Evolutionary conservation across 495 filamentous ascomycete species (phyloP), one percentile per base, ranked within the genome.

Genomic region (Lasiosphaeria miniovina): DNA sequence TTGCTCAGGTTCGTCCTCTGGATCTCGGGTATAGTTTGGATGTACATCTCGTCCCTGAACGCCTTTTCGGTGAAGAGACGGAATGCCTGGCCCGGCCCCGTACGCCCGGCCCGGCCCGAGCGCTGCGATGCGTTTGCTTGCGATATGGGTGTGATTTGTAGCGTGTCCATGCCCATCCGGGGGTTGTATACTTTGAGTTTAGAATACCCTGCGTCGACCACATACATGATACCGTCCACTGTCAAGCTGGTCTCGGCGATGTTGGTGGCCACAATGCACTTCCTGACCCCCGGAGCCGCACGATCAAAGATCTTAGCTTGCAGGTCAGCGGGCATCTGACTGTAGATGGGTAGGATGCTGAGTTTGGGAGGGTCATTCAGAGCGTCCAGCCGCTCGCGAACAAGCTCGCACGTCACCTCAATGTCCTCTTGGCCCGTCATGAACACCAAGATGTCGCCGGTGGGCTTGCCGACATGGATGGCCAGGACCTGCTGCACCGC

Each of bases 381-480:
- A 58, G 93, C 75, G 60, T 90, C 89, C n/a, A 99, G 73, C 36
- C 95, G 79, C 67, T 99, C 94, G 48, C 88, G 90, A 31, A 96
- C 81, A 2, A 97, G 79, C 64, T 98, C 95, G 67, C 95, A 99
- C 0, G 95, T 98, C 40, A 89, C 86, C 75, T 98, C 94, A 58
- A 99, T 99, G 67, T 99, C 95, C 75, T 99, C 95, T 74, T 97
- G 93, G 36, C 95, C 95, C 3, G 95, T 99, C 95, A 99, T 99
- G 73, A 99, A 99, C 15, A 97, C 92, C 17, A 99, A 80, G 57
- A 99, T 97, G 71, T 99, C 95, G 31, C 95, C 95, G 10, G 84
- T 72, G 2, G 89, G 88, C 77, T 96, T 93, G 0, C 91, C 94
- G 14, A 98, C 90, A 65, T 99, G 95, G 54, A 99, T 97, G n/a